Evolutionary conservation across 73 alveolate genomes (phyloP).

Genomic region (Breviolum minutum): DNA sequence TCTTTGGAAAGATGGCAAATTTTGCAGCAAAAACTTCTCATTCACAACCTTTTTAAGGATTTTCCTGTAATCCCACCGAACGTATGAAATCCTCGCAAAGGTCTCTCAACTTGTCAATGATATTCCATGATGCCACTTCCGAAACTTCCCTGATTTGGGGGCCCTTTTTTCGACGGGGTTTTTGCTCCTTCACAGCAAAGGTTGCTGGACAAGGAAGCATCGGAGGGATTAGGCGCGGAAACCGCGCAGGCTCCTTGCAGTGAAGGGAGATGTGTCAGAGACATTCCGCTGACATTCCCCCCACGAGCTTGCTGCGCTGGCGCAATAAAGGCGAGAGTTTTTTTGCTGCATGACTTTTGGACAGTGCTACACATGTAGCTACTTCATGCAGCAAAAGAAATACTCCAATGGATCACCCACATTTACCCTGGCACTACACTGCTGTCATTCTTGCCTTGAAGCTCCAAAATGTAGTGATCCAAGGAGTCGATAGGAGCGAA

Average conservation of each 20-base stretch:
- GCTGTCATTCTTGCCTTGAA: not conserved
- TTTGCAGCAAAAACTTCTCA: no score
- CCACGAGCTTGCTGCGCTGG: not conserved
- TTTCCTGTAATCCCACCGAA: no score
- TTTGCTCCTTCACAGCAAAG: constrained; percentile 40
- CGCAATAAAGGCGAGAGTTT: not conserved
- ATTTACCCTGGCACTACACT: not conserved
- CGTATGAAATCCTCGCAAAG: no score
- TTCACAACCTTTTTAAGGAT: no score
- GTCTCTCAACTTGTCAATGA: no score
- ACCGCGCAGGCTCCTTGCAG: not conserved
- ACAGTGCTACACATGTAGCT: constrained; percentile 7
- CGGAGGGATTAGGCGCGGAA: not conserved
- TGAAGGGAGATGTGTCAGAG: constrained; percentile 26
- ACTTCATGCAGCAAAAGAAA: not conserved
- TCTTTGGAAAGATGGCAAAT: no score
- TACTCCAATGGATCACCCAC: not conserved
- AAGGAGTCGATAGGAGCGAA: not conserved
- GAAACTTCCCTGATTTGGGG: not conserved
- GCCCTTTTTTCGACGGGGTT: constrained; percentile 3
- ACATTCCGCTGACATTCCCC: constrained; percentile 24
- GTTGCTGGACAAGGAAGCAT: constrained; percentile 48
- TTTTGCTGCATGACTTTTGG: not conserved
- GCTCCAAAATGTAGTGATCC: not conserved
- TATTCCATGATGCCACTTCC: not conserved